Conservation (phyloP, 305 asterid species). For the Galium porrigens region DNA sequence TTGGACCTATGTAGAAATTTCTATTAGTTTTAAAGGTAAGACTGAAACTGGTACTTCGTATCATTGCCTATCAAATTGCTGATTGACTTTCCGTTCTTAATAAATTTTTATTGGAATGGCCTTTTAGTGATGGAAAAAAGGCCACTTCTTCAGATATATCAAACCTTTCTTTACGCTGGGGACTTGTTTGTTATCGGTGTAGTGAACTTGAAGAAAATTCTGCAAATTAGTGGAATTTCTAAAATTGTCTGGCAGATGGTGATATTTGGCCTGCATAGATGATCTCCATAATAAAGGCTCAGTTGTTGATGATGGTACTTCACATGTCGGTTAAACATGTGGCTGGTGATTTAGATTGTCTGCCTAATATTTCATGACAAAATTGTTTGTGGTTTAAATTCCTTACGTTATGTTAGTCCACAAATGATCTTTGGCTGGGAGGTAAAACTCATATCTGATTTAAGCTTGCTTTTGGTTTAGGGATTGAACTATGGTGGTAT, state of each 20-base stretch:
- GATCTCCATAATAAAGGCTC: not conserved
- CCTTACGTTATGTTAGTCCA: not conserved
- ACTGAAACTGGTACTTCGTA: not conserved
- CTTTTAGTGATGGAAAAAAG: not conserved
- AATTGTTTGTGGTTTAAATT: constrained; percentile 6
- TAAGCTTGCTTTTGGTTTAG: constrained; percentile 20
- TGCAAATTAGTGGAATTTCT: not conserved
- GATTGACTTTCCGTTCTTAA: not conserved
- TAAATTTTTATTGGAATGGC: not conserved
- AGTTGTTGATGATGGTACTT: not conserved
- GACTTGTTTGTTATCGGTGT: not conserved
- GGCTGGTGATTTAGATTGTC: no score
- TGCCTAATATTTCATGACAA: not conserved
- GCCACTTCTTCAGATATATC: not conserved
- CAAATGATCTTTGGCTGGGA: not conserved
- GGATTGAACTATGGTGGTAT: constrained; percentile 52
- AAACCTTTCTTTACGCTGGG: not conserved
- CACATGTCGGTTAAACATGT: no score
- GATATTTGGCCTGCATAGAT: not conserved
- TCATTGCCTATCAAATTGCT: not conserved
- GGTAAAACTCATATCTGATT: not conserved
- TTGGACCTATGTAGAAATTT: not conserved
- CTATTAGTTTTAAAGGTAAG: not conserved
- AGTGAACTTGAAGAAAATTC: not conserved
- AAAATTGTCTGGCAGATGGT: not conserved